Evolutionary conservation across 306 rosid species (phyloP).

Genomic region (Inga leiocalycina): DNA sequence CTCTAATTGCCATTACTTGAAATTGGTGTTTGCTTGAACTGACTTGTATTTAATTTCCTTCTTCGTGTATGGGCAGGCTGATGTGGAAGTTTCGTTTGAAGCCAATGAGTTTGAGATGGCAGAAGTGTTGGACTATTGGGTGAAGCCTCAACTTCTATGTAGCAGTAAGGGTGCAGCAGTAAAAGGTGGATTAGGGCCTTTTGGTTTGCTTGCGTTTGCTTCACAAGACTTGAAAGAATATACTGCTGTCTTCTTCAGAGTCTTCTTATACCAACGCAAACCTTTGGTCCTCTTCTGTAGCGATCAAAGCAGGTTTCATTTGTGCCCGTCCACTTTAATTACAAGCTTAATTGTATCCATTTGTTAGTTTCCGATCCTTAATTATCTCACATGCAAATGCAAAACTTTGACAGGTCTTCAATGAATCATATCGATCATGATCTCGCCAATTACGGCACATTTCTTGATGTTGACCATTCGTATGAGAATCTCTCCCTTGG

Average conservation of each 20-base stretch:
- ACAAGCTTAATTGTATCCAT: too few relatives aligned
- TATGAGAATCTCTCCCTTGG: slow-evolving; percentile 53
- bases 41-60: too few relatives aligned
- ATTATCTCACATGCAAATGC: too few relatives aligned
- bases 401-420: too few relatives aligned
- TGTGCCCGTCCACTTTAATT: too few relatives aligned
- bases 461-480: slow-evolving; percentile 54
- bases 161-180: slow-evolving; percentile 51
- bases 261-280: slow-evolving; percentile 51
- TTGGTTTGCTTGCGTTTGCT: slow-evolving; percentile 67
- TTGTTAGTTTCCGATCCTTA: too few relatives aligned
- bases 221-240: slow-evolving; percentile 66
- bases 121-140: slow-evolving; percentile 50
- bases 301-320: slow-evolving; percentile 48
- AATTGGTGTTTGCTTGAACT: too few relatives aligned
- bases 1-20: too few relatives aligned
- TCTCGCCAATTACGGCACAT: slow-evolving; percentile 55
- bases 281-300: slow-evolving; percentile 68
- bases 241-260: slow-evolving; percentile 73
- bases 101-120: slow-evolving; percentile 44
- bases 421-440: neutral
- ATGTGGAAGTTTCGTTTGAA: slow-evolving; percentile 65
- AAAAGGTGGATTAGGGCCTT: slow-evolving; percentile 67
- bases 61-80: slow-evolving; percentile 57
- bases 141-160: slow-evolving; percentile 63